Evolutionary conservation across 495 filamentous ascomycete genomes (phyloP).

Genomic region (Lepidopterella palustris): DNA sequence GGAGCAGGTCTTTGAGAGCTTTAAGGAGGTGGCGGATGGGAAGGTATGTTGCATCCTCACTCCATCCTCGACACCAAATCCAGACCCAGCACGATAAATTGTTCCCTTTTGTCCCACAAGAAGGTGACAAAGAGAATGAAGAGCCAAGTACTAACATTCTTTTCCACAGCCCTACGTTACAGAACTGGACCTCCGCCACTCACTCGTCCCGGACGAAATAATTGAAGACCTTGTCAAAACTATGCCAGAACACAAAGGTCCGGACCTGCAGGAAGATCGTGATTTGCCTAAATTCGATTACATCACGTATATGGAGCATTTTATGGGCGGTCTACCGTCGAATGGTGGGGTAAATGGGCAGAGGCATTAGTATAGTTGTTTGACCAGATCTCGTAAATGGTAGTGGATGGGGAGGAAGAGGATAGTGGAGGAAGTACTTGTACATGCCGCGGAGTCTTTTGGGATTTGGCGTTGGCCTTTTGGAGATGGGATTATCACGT

Average conservation of each 20-base stretch:
- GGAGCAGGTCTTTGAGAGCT: constrained; percentile 95
- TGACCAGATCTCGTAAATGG: no score
- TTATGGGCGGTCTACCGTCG: constrained; percentile 39
- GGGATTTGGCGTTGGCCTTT: neutral
- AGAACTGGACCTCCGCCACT: constrained; percentile 91
- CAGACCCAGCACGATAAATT: no score
- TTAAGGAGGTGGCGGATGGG: constrained; percentile 93
- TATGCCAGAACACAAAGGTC: constrained; percentile 74
- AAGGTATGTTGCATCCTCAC: constrained; percentile 66
- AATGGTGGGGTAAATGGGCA: constrained; percentile 19
- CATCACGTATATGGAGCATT: constrained; percentile 83
- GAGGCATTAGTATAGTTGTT: no score
- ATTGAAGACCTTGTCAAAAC: constrained; percentile 85
- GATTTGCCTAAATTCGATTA: constrained; percentile 81
- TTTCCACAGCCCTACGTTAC: constrained; percentile 75
- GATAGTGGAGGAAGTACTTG: no score
- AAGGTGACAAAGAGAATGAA: no score
- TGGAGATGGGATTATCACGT: no score
- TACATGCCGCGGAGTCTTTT: no score
- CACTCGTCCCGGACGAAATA: constrained; percentile 87
- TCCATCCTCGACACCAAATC: no score
- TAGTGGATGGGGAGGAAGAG: no score
- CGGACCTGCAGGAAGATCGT: constrained; percentile 70
- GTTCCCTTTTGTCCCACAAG: neutral
- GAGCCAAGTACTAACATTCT: constrained; percentile 20